Base-by-base conservation (phyloP, 1,284 basidiomycete species). In the Sporisorium reilianum region DNA sequence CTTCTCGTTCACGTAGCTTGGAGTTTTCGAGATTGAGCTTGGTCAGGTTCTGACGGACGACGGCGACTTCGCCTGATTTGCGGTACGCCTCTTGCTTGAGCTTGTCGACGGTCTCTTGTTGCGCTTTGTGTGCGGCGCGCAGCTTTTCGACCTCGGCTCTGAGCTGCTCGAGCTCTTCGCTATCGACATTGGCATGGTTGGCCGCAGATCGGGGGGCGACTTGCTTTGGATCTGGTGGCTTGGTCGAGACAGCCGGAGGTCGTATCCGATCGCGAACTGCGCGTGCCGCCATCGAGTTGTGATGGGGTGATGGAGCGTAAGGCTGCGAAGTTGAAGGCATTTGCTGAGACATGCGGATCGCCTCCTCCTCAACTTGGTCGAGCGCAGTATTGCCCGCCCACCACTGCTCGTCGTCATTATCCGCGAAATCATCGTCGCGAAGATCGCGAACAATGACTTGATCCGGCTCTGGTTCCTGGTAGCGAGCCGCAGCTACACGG, bases 11-110 rank as follows among this genome's bases (percentile, higher is more conserved):
- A 8, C 75, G 57, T 8, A 80, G 66, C 41, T 64, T 66, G 28
- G 63, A 36, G 38, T 78, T 77, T 32, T 80, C 74, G 26, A 64
- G 56, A 41, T 79, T 76, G 51, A 71, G 57, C 34, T 73, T 68
- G 58, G 56, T 77, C 57, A 75, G 55, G 55, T 80, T 80, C 28
- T 76, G 67, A 12, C 79, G 66, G 14, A 80, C 79, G 7, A 80
- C 77, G 10, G 76, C 49, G 16, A 80, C 75, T 23, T 80, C 79
- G 12, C 79, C 79, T 1, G 75, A 57, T 30, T 80, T 75, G 53
- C 75, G 66, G 46, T 78, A 78, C 0, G 64, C 66, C 40, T 73
- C 59, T 22, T 70, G 64, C 18, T 54, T 67, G 42, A 80, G 69
- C 42, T 64, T 53, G 23, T 66, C 45, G 18, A 78, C 72, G 18